phyloP scores from a whole-genome alignment of 495 filamentous ascomycete species.

The Penicillium cosmopolitanum region DNA sequence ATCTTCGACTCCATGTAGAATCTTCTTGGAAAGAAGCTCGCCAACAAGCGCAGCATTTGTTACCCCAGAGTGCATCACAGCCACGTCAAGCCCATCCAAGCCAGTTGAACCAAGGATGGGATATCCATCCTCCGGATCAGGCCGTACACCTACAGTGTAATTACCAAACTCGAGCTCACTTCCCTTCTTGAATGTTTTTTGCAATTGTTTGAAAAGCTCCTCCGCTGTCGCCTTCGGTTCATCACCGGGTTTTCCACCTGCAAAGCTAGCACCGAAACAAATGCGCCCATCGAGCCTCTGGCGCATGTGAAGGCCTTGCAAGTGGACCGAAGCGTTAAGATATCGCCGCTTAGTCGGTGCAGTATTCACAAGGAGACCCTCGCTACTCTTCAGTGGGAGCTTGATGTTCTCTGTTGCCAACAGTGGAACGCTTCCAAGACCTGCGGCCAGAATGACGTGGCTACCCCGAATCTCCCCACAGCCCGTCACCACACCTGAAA shows the following conservation, averaged over 20 bases:
- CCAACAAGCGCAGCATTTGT: slow-evolving; percentile 2
- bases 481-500: not conserved
- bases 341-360: not conserved
- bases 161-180: not conserved
- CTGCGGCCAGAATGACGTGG: not conserved
- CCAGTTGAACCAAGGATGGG: not conserved
- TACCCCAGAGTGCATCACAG: slow-evolving; percentile 1
- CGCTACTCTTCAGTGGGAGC: not conserved
- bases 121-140: not conserved
- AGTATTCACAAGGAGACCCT: not conserved
- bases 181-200: not conserved
- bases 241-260: not conserved
- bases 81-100: slow-evolving; percentile 2
- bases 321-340: not conserved
- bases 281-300: not conserved
- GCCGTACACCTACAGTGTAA: not conserved
- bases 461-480: not conserved
- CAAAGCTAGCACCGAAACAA: not conserved
- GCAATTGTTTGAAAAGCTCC: not conserved
- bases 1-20: not conserved
- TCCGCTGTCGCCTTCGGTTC: not conserved
- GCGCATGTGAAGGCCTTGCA: slow-evolving; percentile 1
- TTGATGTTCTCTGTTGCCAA: slow-evolving; percentile 1
- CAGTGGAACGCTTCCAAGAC: not conserved
- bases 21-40: not conserved